These are phyloP conservation scores for Apodospora peruviana DNA, from an alignment of 495 filamentous ascomycete species.

Conservation along the genomic window DNA sequence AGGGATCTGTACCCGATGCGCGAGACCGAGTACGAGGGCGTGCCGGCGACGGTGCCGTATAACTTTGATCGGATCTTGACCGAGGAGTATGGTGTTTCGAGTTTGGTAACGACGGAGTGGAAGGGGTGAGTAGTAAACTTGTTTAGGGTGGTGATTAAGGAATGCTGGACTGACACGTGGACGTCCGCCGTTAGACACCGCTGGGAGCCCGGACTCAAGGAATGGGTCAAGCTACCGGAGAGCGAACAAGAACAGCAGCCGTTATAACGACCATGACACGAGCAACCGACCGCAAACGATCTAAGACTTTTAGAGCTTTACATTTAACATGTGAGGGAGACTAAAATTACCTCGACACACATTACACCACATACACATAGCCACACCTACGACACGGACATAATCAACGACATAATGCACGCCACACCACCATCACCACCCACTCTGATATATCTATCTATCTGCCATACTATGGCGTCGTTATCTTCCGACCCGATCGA, in stretches of 20 bases:
- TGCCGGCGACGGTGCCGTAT: constrained; percentile 69
- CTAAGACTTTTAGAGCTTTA: no score
- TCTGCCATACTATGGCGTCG: no score
- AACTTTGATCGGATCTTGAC: constrained; percentile 65
- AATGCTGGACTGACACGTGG: not conserved
- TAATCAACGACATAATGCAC: no score
- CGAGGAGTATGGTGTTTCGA: constrained; percentile 67
- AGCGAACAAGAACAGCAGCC: not conserved
- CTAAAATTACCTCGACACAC: no score
- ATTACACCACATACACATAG: no score
- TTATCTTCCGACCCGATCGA: no score
- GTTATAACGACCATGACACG: not conserved
- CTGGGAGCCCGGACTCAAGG: not conserved
- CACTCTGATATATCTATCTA: no score
- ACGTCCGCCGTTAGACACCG: not conserved
- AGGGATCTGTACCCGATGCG: constrained; percentile 74
- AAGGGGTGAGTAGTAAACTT: constrained; percentile 46
- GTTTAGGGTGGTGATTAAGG: not conserved
- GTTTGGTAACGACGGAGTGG: constrained; percentile 60
- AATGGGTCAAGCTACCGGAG: not conserved
- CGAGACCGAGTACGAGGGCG: constrained; percentile 71
- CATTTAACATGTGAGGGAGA: no score
- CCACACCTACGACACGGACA: no score
- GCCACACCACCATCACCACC: no score
- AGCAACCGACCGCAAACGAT: no score